phyloP scores from a whole-genome alignment of 1,284 basidiomycete species.

The Polyporus tsugae region DNA sequence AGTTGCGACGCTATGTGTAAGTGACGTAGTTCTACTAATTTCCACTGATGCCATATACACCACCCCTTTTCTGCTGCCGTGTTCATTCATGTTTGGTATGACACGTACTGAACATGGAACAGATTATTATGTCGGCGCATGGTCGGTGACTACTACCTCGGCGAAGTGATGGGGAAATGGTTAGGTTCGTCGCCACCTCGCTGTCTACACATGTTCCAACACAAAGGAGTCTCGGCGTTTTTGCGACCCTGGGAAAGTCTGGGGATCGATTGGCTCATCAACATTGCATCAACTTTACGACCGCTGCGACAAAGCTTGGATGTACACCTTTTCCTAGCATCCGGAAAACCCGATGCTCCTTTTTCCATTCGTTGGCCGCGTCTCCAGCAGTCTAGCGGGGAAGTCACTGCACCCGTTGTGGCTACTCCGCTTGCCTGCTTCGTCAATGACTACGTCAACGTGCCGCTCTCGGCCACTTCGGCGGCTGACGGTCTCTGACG shows the following conservation, averaged over 20 bases:
- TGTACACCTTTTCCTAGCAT: conserved; percentile 1
- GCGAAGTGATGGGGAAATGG: background rate
- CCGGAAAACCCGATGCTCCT: background rate
- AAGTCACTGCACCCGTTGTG: background rate
- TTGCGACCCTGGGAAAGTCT: conserved; percentile 15
- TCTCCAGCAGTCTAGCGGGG: background rate
- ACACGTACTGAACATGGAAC: background rate
- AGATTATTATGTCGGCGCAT: conserved; percentile 2
- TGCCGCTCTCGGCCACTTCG: conserved; percentile 1
- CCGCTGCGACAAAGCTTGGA: background rate
- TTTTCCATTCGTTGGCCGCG: background rate
- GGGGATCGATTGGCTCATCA: conserved; percentile 4
- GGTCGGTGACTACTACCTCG: background rate
- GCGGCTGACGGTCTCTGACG: background rate
- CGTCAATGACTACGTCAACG: background rate
- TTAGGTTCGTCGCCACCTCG: conserved; percentile 11
- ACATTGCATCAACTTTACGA: conserved; percentile 6
- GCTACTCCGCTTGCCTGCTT: background rate
- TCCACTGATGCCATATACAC: background rate
- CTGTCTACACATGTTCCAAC: conserved; percentile 15
- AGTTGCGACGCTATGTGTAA: background rate
- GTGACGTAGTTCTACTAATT: conserved; percentile 6
- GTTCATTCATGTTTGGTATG: conserved; percentile 3
- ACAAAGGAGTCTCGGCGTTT: conserved; percentile 19
- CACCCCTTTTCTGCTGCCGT: background rate